These are phyloP conservation scores for Citrus trifoliata DNA, from an alignment of 345 rosid genomes.

Conservation along the genomic window DNA sequence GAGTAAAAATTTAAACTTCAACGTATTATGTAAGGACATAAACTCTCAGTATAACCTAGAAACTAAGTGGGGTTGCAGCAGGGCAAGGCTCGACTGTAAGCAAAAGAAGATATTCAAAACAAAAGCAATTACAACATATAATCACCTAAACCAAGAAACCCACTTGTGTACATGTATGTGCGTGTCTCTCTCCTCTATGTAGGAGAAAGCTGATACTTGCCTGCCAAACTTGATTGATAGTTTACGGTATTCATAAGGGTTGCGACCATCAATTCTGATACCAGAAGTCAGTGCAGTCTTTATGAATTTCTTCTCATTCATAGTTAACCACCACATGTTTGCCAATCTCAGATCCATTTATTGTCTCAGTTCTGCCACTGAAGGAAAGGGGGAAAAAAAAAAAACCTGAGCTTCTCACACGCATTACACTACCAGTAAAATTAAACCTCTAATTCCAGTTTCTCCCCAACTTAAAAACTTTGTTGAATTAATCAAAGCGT, in stretches of 20 bases:
- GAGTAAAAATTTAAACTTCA: background rate
- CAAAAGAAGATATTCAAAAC: background rate
- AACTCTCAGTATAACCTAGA: background rate
- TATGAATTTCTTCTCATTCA: conserved; percentile 82
- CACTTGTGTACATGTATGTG: background rate
- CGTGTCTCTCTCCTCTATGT: background rate
- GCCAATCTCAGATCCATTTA: conserved; percentile 78
- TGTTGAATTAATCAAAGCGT: background rate
- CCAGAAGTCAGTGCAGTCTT: conserved; percentile 78
- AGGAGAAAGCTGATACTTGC: conserved; percentile 34
- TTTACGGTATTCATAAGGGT: conserved; percentile 77
- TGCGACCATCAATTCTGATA: conserved; percentile 83
- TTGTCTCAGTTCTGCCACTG: background rate
- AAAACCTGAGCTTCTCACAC: background rate
- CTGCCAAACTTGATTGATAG: conserved; percentile 78
- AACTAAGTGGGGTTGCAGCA: background rate
- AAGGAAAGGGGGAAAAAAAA: background rate
- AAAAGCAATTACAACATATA: background rate
- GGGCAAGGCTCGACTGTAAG: background rate
- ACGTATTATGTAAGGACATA: background rate
- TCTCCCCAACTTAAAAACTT: background rate
- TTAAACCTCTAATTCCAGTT: background rate
- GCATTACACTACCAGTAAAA: background rate
- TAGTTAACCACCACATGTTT: conserved; percentile 66
- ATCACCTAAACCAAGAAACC: background rate